Evolutionary conservation across 1,284 basidiomycete species (phyloP), one percentile per base, ranked within the genome.

Genomic region (Pterulicium gracile): DNA sequence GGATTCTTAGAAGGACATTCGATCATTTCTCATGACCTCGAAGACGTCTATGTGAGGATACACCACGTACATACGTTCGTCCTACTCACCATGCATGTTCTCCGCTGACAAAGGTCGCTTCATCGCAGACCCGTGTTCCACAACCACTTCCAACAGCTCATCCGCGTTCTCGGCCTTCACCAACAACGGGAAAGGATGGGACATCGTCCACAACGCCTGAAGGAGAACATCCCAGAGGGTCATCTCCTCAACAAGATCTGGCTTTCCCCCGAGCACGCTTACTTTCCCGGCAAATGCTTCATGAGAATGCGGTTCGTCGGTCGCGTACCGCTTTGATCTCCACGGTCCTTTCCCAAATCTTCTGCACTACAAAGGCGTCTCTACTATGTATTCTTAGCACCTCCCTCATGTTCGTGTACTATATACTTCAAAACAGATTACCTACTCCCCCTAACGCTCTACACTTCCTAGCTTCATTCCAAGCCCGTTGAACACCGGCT

Each of bases 111-210:
- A 32, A n/a, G 27, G 27, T 7, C 27, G 27, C n/a, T 32, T 32
- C 27, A n/a, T n/a, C n/a, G n/a, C n/a, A 32, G 27, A 32, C 27
- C 72, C 1, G 60, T 72, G 46, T 64, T 75, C 43, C 72, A 75
- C 56, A 75, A 75, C 48, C 73, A 76, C 44, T 57, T 76, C 15
- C 73, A 76, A 51, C 72, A 71, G 51, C 65, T 74, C 39, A 70
- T 72, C 18, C 65, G 73, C 21, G 57, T 74, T 4, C 64, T 76
- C 18, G 68, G 65, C 4, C 54, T 74, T 51, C 73, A 76, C 51
- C 59, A n/a, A 64, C 47, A 64, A 70, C 53, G 72, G 72, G 2
- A 54, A 57, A 32, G 73, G 70, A 5, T 75, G 71, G 69, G 63
- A 62, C 41, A 61, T 71, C 47, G 59, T 75, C 15, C 62, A 48